phyloP scores from a whole-genome alignment of 495 filamentous ascomycete genomes.

The Xylaria flabelliformis region DNA sequence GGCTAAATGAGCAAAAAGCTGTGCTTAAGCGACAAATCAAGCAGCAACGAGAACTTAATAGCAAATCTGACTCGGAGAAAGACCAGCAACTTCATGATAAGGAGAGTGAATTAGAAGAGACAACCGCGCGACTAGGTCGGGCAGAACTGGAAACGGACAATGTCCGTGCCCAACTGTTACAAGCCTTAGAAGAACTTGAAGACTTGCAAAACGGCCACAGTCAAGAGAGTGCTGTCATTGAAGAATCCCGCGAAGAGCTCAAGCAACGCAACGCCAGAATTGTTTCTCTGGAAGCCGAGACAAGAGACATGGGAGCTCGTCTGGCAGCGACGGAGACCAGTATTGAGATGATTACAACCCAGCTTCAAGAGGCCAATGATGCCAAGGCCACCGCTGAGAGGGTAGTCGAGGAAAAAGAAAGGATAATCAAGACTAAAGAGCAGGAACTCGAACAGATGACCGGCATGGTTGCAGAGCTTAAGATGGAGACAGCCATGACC shows the following conservation, averaged over 20 bases:
- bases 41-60: conserved; percentile 89
- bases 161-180: conserved; percentile 52
- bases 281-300: conserved; percentile 52
- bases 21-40: conserved; percentile 88
- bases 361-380: conserved; percentile 45
- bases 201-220: conserved; percentile 45
- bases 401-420: conserved; percentile 47
- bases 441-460: conserved; percentile 77
- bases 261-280: conserved; percentile 56
- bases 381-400: conserved; percentile 44
- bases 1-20: conserved; percentile 81
- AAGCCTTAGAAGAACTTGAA: conserved; percentile 62
- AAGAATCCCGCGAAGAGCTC: conserved; percentile 55
- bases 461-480: conserved; percentile 80
- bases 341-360: conserved; percentile 42
- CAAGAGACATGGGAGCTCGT: conserved; percentile 48
- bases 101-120: conserved; percentile 60
- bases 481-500: conserved; percentile 89
- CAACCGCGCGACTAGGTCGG: conserved; percentile 54
- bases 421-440: conserved; percentile 58
- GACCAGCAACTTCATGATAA: conserved; percentile 59
- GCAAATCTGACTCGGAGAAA: conserved; percentile 65
- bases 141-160: conserved; percentile 56
- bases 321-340: conserved; percentile 43
- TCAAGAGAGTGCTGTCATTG: conserved; percentile 45